Evolutionary conservation across 768 basidiomycete genomes (phyloP).

Genomic region (Pulveroboletus sp.): DNA sequence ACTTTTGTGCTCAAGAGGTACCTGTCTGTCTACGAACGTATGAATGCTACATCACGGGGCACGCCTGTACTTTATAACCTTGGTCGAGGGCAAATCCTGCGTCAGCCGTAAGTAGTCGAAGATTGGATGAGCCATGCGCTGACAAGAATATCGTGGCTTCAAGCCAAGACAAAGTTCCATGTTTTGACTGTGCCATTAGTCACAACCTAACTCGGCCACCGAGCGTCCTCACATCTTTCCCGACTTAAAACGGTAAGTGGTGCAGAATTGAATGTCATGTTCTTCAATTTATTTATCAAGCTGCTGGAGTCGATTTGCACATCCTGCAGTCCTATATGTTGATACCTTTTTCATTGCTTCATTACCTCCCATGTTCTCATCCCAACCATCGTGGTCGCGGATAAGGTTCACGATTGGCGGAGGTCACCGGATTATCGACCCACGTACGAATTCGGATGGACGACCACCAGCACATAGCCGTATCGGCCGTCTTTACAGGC

Average conservation of each 20-base stretch:
- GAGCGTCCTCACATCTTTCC: not conserved
- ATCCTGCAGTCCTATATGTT: too few species aligned
- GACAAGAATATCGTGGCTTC: not conserved
- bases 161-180: too few species aligned
- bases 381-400: too few species aligned
- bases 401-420: too few species aligned
- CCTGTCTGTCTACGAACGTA: not conserved
- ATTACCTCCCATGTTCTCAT: slow-evolving; percentile 3
- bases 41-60: too few species aligned
- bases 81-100: not conserved
- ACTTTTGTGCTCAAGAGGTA: too few species aligned
- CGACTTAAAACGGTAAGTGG: not conserved
- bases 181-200: not conserved
- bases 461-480: not conserved
- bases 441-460: not conserved
- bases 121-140: not conserved
- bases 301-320: too few species aligned
- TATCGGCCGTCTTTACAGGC: not conserved
- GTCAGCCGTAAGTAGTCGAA: not conserved
- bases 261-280: not conserved
- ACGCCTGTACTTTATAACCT: too few species aligned
- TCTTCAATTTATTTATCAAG: too few species aligned
- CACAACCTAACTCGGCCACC: not conserved
- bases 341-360: too few species aligned
- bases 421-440: too few species aligned